Evolutionary conservation across 257 asterid genomes (phyloP).

Genomic region (Hygrophila difformis): DNA sequence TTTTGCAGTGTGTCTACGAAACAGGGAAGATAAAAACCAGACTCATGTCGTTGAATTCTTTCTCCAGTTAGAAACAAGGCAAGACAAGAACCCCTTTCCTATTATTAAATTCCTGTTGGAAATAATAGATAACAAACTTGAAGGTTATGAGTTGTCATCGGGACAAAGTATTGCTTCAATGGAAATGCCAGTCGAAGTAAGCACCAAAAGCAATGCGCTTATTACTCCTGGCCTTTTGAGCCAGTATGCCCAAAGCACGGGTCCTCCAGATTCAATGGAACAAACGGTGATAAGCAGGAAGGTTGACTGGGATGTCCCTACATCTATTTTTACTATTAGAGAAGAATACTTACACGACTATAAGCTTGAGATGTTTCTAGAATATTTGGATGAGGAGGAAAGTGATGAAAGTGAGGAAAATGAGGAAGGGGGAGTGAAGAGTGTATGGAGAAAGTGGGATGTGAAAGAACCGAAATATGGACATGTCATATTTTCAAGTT

Average conservation of each 20-base stretch:
- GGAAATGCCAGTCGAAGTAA: no score
- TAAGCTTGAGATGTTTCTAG: no score
- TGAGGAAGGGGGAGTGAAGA: no score
- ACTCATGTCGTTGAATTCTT: background rate
- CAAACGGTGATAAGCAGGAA: background rate
- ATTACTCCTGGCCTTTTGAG: background rate
- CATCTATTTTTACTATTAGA: no score
- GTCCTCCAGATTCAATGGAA: background rate
- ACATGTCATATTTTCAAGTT: no score
- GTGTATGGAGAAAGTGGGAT: no score
- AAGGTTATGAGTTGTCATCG: background rate
- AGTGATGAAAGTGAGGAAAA: no score
- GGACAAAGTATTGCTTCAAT: background rate
- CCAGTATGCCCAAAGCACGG: no score
- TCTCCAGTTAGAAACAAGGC: constrained; percentile 4
- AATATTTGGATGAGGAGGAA: no score
- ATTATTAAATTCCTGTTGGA: background rate
- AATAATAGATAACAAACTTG: constrained; percentile 3
- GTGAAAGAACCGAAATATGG: no score
- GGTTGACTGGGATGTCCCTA: background rate
- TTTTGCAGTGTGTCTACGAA: constrained; percentile 3
- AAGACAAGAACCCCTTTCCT: background rate
- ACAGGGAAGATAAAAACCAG: background rate
- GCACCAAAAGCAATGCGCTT: background rate
- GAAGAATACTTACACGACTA: no score